These are phyloP conservation scores for Bacidia gigantensis DNA, from an alignment of 495 filamentous ascomycete genomes.

Conservation along the genomic window DNA sequence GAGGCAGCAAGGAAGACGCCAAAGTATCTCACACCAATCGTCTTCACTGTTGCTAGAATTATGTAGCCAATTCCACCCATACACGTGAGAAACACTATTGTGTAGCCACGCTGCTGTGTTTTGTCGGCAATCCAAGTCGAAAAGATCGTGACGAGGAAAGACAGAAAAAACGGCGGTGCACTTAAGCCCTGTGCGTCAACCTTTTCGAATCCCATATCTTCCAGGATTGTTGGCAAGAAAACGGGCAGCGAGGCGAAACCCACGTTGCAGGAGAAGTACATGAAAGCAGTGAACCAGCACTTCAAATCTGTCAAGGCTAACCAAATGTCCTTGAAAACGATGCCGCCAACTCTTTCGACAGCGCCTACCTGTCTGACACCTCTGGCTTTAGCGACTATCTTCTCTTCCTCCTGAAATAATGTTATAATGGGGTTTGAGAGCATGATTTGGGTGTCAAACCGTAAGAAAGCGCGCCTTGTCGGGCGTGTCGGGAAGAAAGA, in stretches of 20 bases:
- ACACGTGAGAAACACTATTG: conserved; percentile 47
- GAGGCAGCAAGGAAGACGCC: conserved; percentile 56
- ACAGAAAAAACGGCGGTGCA: conserved; percentile 67
- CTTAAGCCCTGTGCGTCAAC: conserved; percentile 69
- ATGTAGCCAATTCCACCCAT: conserved; percentile 62
- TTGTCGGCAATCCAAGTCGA: conserved; percentile 63
- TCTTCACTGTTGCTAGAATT: conserved; percentile 44
- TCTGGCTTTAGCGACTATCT: conserved; percentile 49
- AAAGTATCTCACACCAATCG: conserved; percentile 49
- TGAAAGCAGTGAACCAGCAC: conserved; percentile 40
- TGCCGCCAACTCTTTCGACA: conserved; percentile 33
- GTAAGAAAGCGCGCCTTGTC: conserved; percentile 55
- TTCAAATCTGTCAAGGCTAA: conserved; percentile 46
- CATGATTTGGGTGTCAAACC: no score
- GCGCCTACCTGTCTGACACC: conserved; percentile 50
- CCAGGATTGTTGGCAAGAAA: conserved; percentile 69
- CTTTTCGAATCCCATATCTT: conserved; percentile 60
- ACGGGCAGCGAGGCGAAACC: conserved; percentile 76
- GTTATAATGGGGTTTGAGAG: no score
- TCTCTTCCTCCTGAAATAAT: conserved; percentile 63
- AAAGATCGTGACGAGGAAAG: conserved; percentile 53
- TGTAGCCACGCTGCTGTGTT: conserved; percentile 54
- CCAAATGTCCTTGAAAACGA: conserved; percentile 46
- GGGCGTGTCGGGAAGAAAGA: conserved; percentile 58
- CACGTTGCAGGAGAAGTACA: conserved; percentile 46